These are phyloP conservation scores for Domatiomyces catenatus DNA, from an alignment of 2,329 filamentous ascomycete species.

Conservation along the genomic window DNA sequence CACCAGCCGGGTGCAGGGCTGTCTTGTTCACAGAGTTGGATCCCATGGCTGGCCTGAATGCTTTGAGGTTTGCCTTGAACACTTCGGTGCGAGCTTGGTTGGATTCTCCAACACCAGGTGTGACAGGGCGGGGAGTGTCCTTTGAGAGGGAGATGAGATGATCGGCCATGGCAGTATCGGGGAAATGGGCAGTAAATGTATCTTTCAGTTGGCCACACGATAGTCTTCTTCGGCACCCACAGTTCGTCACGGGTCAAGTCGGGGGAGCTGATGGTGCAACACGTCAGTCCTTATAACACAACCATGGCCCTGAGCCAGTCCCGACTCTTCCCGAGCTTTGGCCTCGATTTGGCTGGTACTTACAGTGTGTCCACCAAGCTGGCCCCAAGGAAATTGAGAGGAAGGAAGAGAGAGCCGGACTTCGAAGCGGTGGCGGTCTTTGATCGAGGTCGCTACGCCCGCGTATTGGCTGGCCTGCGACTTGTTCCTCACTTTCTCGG, in stretches of 20 bases:
- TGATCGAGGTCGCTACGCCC: not conserved
- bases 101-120: conserved; percentile 13
- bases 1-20: conserved; percentile 74
- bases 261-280: not conserved
- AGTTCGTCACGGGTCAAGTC: not conserved
- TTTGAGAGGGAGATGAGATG: not conserved
- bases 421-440: not conserved
- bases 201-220: not conserved
- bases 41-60: conserved; percentile 25
- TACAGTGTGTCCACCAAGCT: not conserved
- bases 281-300: not conserved
- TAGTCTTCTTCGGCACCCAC: not conserved
- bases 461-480: not conserved
- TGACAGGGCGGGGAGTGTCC: conserved; percentile 10
- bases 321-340: not conserved
- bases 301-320: not conserved
- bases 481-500: not conserved
- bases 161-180: not conserved
- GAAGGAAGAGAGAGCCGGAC: not conserved
- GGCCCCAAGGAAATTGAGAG: not conserved
- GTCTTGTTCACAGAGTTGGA: conserved; percentile 69
- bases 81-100: conserved; percentile 13
- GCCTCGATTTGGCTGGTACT: not conserved
- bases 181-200: not conserved
- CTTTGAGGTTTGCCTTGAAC: conserved; percentile 13